These are phyloP conservation scores for Dendrocalamus sinicus DNA, from an alignment of 176 grass and related monocot genomes.

Conservation along the genomic window DNA sequence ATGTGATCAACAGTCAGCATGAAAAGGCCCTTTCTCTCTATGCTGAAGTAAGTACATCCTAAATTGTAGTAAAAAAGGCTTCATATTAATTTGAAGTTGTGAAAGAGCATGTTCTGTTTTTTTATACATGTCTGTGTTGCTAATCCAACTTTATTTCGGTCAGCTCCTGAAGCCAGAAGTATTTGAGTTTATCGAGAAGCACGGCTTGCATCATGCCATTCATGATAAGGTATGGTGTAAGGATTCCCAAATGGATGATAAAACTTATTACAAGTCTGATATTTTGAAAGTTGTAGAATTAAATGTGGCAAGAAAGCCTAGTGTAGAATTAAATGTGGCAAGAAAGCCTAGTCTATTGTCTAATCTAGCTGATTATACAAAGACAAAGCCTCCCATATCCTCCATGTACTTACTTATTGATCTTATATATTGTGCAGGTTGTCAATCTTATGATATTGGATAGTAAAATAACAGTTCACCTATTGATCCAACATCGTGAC, in stretches of 20 bases:
- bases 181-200: slow-evolving; percentile 89
- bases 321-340: background rate
- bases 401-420: background rate
- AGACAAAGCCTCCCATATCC: slow-evolving; percentile 1
- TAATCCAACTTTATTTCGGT: slow-evolving; percentile 29
- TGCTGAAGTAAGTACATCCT: slow-evolving; percentile 83
- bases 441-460: slow-evolving; percentile 86
- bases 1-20: slow-evolving; percentile 72
- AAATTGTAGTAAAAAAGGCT: slow-evolving; percentile 29
- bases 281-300: slow-evolving; percentile 6
- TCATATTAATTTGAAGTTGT: slow-evolving; percentile 16
- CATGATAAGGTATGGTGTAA: slow-evolving; percentile 72
- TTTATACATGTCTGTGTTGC: slow-evolving; percentile 32
- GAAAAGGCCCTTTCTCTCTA: slow-evolving; percentile 86
- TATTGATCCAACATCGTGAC: slow-evolving; percentile 89
- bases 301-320: slow-evolving; percentile 1
- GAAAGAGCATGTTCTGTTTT: slow-evolving; percentile 4
- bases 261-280: background rate
- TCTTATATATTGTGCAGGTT: slow-evolving; percentile 55
- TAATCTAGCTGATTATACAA: slow-evolving; percentile 1
- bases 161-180: slow-evolving; percentile 88
- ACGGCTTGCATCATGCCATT: slow-evolving; percentile 72
- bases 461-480: slow-evolving; percentile 70
- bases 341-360: slow-evolving; percentile 1
- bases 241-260: slow-evolving; percentile 12